These are phyloP conservation scores for Vaccinium darrowii DNA, from an alignment of 148 eudicot genomes.

Conservation along the genomic window DNA sequence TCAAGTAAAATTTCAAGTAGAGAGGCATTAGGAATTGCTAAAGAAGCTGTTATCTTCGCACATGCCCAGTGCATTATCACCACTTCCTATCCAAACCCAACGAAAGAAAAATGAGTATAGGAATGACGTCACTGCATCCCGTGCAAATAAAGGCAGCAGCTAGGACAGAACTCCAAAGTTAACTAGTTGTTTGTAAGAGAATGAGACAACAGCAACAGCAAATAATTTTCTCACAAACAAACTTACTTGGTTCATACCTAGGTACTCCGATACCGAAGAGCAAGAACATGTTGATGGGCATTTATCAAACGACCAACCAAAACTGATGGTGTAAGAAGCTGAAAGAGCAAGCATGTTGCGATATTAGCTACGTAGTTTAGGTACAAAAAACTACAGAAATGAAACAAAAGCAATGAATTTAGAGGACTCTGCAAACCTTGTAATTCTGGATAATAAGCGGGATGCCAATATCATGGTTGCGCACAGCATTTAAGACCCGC, in stretches of 20 bases:
- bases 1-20: too few species aligned
- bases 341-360: constrained; percentile 18
- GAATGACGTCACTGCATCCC: too few species aligned
- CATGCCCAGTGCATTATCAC: too few species aligned
- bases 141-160: constrained; percentile 12
- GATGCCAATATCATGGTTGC: constrained; percentile 77
- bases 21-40: too few species aligned
- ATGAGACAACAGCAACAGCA: not conserved
- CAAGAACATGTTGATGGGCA: constrained; percentile 78
- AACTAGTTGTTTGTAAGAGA: not conserved
- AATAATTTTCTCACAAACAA: not conserved
- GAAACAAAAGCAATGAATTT: constrained; percentile 1
- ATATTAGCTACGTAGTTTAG: constrained; percentile 14
- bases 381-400: not conserved
- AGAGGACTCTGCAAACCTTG: constrained; percentile 48
- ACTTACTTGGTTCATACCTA: constrained; percentile 76
- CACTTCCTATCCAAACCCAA: too few species aligned
- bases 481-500: constrained; percentile 95
- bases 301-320: constrained; percentile 88
- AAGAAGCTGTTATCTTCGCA: too few species aligned
- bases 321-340: constrained; percentile 91
- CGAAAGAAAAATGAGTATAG: too few species aligned
- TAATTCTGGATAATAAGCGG: constrained; percentile 93
- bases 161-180: not conserved
- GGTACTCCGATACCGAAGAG: constrained; percentile 86